phyloP scores from a whole-genome alignment of 2,329 filamentous ascomycete genomes.

The Ascocoryne sarcoides region DNA sequence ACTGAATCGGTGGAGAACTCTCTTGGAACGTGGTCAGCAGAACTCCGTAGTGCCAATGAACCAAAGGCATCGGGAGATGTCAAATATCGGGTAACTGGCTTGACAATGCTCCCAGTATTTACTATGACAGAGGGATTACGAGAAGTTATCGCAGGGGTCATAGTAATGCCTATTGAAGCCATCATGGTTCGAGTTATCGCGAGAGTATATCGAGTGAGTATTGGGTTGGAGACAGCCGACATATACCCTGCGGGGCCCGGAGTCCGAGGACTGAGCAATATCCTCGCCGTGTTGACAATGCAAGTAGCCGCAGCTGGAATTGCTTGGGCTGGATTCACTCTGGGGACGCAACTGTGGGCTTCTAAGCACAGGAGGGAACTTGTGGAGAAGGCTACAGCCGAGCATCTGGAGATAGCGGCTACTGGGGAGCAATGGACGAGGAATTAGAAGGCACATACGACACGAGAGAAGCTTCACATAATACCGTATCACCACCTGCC shows the following conservation, averaged over 20 bases:
- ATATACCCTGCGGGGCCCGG: conserved; percentile 12
- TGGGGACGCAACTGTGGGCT: conserved; percentile 2
- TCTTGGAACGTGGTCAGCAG: conserved; percentile 27
- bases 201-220: conserved; percentile 17
- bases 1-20: conserved; percentile 18
- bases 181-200: conserved; percentile 25
- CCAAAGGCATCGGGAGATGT: conserved; percentile 14
- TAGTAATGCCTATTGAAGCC: conserved; percentile 27
- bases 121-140: conserved; percentile 26
- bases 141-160: conserved; percentile 21
- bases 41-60: conserved; percentile 28
- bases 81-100: conserved; percentile 26
- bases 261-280: conserved; percentile 14
- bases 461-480: no score
- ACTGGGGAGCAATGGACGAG: no score
- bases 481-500: no score
- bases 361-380: not conserved
- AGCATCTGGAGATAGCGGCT: no score
- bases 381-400: not conserved
- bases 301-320: conserved; percentile 21
- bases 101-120: conserved; percentile 28
- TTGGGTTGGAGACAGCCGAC: conserved; percentile 13
- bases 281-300: conserved; percentile 17
- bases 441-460: no score
- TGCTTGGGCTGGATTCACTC: conserved; percentile 24